Conservation (phyloP, 2,329 filamentous ascomycete genomes). For the Periglandula ipomoeae region DNA sequence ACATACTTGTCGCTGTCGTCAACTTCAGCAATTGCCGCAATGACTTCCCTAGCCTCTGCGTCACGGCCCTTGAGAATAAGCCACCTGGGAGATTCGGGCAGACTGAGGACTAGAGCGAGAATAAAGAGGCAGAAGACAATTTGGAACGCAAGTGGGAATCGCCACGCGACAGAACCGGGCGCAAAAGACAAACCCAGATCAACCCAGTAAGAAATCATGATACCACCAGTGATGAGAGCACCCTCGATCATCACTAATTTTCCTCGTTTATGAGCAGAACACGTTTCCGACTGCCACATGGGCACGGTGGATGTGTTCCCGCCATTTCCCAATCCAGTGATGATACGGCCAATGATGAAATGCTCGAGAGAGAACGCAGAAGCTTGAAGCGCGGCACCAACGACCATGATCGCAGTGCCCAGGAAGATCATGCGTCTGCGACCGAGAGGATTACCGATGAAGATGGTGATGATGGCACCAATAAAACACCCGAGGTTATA, state of each 20-base stretch:
- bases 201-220: constrained; percentile 52
- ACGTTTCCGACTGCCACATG: constrained; percentile 54
- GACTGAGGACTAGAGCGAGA: constrained; percentile 38
- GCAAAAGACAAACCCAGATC: constrained; percentile 48
- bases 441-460: constrained; percentile 54
- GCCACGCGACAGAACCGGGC: constrained; percentile 34
- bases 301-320: constrained; percentile 47
- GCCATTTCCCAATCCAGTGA: constrained; percentile 50
- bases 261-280: constrained; percentile 47
- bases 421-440: constrained; percentile 50
- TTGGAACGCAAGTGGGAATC: constrained; percentile 49
- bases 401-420: constrained; percentile 45
- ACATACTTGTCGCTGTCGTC: constrained; percentile 49
- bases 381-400: constrained; percentile 51
- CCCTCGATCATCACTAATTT: constrained; percentile 54
- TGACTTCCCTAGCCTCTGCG: constrained; percentile 37
- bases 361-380: constrained; percentile 45
- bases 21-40: constrained; percentile 44
- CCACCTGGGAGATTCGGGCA: constrained; percentile 46
- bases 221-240: constrained; percentile 46
- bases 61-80: constrained; percentile 36
- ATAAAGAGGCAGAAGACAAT: constrained; percentile 52
- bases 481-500: constrained; percentile 55
- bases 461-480: constrained; percentile 56
- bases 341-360: constrained; percentile 48